phyloP scores from a whole-genome alignment of 2,329 filamentous ascomycete genomes.

The Colletotrichum caudatum region DNA sequence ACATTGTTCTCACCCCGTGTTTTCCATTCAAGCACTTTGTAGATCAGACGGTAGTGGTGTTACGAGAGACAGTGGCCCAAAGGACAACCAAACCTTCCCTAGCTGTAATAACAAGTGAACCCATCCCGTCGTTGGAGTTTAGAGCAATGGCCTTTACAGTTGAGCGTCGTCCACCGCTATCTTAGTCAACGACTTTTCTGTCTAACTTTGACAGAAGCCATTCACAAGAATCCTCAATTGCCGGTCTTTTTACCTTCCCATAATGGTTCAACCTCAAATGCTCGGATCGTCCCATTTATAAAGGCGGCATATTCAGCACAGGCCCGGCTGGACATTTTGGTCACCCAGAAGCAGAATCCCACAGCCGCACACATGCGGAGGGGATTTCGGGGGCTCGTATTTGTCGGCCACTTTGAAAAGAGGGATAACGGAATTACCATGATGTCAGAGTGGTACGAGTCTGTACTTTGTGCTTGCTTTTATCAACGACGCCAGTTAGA shows the following conservation, averaged over 20 bases:
- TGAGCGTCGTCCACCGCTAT: not conserved
- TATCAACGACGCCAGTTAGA: not conserved
- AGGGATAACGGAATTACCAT: not conserved
- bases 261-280: too few relatives aligned
- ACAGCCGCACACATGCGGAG: too few relatives aligned
- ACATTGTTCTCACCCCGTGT: not conserved
- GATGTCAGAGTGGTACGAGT: conserved; percentile 9
- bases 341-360: too few relatives aligned
- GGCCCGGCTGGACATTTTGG: too few relatives aligned
- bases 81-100: not conserved
- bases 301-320: too few relatives aligned
- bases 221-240: not conserved
- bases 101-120: not conserved
- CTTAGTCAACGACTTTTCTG: not conserved
- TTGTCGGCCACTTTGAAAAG: not conserved
- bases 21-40: too few relatives aligned
- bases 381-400: not conserved
- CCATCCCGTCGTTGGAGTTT: not conserved
- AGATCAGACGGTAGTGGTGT: not conserved
- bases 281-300: not conserved
- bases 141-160: not conserved
- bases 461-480: not conserved
- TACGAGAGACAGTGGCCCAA: accelerated
- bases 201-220: not conserved
- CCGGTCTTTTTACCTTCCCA: too few relatives aligned